Base-by-base conservation (phyloP, 2,329 filamentous ascomycete genomes). In the Beauveria sp. region DNA sequence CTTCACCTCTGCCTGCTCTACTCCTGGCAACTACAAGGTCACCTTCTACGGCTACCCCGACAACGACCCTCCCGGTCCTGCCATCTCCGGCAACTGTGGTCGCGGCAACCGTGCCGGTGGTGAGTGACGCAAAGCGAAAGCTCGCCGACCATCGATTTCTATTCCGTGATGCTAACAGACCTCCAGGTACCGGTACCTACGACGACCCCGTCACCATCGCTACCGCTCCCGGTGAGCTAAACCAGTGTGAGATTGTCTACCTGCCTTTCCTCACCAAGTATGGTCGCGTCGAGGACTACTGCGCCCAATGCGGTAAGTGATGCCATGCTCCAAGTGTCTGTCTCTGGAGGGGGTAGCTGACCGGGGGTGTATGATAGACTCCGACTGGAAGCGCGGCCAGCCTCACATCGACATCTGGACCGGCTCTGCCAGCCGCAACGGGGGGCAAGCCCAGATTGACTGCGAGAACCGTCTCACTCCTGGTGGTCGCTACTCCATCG, bases 341-440 rank as follows among this genome's bases (percentile, higher is more conserved):
- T 14, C n/a, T 14, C 8, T 16, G 7, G n/a, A 14, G 10, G n/a
- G 18, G 8, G 4, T 10, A 51, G 52, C 47, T 59, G n/a, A 59
- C 34, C 6, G 24, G 10, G 10, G 6, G 2, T 16, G 8, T 8
- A 20, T 54, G 5, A 12, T 30, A 55, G 56, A 50, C 18, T 37
- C 59, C 3, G 64, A 66, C 59, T 57, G 43, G 55, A 48, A 46
- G 43, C 59, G 58, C 7, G 65, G 65, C 30, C 64, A 66, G 55
- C 59, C 54, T 59, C 65, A 66, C 58, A 66, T 66, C 43, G 65
- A 66, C 37, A 64, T 66, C 52, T 66, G 65, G 65, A 66, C 65
- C 22, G 65, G 65, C 22, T 66, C 65, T 20, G 55, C 48, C 61
- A 59, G 43, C 24, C 30, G 43, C n/a, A 63, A 62, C 37, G 65